Percentiles rank a stretch among this genome's conserved stretches.
Evolutionary conservation across 306 rosid genomes (phyloP).

Genomic region (Ceratonia siliqua): DNA sequence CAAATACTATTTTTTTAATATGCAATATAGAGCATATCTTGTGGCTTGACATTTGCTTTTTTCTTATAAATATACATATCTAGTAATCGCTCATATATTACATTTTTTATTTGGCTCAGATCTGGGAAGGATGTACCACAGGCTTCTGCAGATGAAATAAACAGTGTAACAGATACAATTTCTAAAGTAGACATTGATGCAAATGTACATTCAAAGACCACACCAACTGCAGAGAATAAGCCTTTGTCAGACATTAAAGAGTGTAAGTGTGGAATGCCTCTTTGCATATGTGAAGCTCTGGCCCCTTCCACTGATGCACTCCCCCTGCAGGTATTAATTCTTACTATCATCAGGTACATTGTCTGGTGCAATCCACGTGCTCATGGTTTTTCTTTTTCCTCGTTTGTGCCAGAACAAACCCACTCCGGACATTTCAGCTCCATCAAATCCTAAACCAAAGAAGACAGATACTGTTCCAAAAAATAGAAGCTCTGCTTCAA

Average conservation of each 20-base stretch:
- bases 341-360: slow-evolving; percentile 12
- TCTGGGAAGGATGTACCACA: slow-evolving; percentile 47
- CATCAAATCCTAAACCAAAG: slow-evolving; percentile 66
- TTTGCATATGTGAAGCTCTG: slow-evolving; percentile 87
- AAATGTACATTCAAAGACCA: slow-evolving; percentile 41
- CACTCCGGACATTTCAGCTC: slow-evolving; percentile 48
- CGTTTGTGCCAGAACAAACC: slow-evolving; percentile 48
- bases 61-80: background rate
- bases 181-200: slow-evolving; percentile 61
- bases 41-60: no score
- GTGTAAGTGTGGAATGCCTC: slow-evolving; percentile 97
- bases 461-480: slow-evolving; percentile 56
- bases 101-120: slow-evolving; percentile 46
- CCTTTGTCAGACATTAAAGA: slow-evolving; percentile 47
- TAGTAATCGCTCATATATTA: background rate
- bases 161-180: slow-evolving; percentile 54
- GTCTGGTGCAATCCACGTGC: background rate
- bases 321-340: slow-evolving; percentile 53
- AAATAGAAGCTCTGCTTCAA: slow-evolving; percentile 67
- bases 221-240: slow-evolving; percentile 45
- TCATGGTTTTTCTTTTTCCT: slow-evolving; percentile 21
- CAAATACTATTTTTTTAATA: background rate
- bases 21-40: slow-evolving; percentile 1
- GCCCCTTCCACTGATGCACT: slow-evolving; percentile 51
- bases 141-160: slow-evolving; percentile 48